Evolutionary conservation across 2,329 filamentous ascomycete species (phyloP).

Genomic region (Hypoxylon sp.): DNA sequence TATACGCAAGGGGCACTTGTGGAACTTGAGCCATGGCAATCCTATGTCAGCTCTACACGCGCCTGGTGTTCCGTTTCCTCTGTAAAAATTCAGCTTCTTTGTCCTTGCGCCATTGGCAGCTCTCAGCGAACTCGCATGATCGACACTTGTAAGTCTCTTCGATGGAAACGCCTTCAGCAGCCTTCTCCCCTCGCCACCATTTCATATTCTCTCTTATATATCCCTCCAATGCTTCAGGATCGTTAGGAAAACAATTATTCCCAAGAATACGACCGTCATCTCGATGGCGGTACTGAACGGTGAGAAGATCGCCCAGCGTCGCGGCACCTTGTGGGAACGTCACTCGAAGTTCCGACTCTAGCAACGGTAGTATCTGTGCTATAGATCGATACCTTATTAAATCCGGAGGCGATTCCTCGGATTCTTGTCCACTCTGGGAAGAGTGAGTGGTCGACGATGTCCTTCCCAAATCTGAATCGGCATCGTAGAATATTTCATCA

Average conservation of each 20-base stretch:
- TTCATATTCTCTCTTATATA: constrained; percentile 80
- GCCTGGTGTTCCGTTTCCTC: constrained; percentile 36
- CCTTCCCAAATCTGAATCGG: constrained; percentile 47
- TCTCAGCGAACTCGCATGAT: constrained; percentile 84
- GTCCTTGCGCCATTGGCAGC: constrained; percentile 81
- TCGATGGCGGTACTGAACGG: constrained; percentile 69
- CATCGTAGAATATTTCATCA: constrained; percentile 73
- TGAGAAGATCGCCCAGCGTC: constrained; percentile 66
- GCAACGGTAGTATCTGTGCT: constrained; percentile 62
- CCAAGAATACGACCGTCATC: constrained; percentile 68
- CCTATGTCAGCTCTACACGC: constrained; percentile 2
- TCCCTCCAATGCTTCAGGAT: constrained; percentile 71
- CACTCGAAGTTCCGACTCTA: constrained; percentile 62
- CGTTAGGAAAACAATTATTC: constrained; percentile 75
- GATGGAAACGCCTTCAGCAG: constrained; percentile 80
- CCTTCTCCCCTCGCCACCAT: constrained; percentile 89
- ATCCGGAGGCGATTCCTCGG: constrained; percentile 52
- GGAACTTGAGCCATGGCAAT: neutral
- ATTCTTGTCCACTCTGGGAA: constrained; percentile 52
- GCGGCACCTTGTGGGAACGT: constrained; percentile 68
- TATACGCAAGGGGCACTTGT: neutral
- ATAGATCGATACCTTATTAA: constrained; percentile 65
- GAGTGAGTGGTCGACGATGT: constrained; percentile 52
- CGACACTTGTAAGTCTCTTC: constrained; percentile 92
- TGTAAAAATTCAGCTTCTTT: constrained; percentile 71